phyloP scores from a whole-genome alignment of 108 stramenopile genomes.

The Nitzschia sp. region DNA sequence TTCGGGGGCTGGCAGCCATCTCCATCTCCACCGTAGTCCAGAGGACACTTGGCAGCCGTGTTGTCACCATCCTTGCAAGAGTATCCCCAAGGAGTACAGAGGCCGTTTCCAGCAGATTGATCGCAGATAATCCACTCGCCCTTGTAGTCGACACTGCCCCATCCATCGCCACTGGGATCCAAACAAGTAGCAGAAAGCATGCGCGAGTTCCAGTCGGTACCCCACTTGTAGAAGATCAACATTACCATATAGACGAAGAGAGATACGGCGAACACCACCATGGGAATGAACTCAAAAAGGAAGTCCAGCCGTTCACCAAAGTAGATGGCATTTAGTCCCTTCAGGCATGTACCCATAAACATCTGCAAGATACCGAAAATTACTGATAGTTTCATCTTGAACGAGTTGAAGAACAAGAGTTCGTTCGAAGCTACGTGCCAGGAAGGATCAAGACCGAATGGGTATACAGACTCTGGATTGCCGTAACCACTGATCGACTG shows the following conservation, averaged over 20 bases:
- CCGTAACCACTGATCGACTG: conserved; percentile 67
- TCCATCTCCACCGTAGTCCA: conserved; percentile 91
- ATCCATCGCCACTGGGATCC: conserved; percentile 64
- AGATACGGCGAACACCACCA: conserved; percentile 91
- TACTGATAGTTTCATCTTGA: conserved; percentile 99
- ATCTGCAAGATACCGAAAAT: conserved; percentile 98
- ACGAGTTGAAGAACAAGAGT: conserved; percentile 98
- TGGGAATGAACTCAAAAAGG: conserved; percentile 94
- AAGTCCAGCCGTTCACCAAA: conserved; percentile 92
- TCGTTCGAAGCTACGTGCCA: conserved; percentile 97
- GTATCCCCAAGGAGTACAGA: conserved; percentile 87
- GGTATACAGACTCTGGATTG: conserved; percentile 85
- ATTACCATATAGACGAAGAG: conserved; percentile 98
- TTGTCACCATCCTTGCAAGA: conserved; percentile 62
- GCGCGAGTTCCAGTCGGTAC: conserved; percentile 94
- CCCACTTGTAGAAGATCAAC: conserved; percentile 98
- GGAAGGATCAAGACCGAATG: conserved; percentile 97
- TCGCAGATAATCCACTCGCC: conserved; percentile 77
- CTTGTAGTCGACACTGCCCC: conserved; percentile 73
- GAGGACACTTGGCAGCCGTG: conserved; percentile 81
- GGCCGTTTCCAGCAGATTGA: conserved; percentile 44
- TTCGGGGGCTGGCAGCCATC: conserved; percentile 98
- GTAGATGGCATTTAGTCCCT: conserved; percentile 92
- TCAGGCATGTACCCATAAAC: conserved; percentile 93
- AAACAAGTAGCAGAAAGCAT: conserved; percentile 94